Conservation (phyloP, 75 land plant species). For the Selaginella tamariscina region DNA sequence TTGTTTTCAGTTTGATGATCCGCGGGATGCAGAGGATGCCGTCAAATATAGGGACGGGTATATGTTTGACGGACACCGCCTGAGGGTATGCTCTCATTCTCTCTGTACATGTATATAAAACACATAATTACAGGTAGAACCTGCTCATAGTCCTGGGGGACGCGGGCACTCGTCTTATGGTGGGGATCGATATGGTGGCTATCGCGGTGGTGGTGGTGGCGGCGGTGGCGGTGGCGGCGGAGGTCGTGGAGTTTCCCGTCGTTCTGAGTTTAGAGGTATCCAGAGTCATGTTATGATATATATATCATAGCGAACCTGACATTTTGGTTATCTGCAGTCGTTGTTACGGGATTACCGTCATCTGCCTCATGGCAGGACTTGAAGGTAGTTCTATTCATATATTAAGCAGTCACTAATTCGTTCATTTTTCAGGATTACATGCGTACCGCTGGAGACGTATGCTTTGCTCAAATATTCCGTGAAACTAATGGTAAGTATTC, state of each 20-base stretch:
- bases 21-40: not conserved
- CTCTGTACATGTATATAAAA: too few species aligned
- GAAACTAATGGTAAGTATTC: not conserved
- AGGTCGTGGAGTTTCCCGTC: not conserved
- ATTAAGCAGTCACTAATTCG: not conserved
- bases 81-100: not conserved
- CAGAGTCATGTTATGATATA: too few species aligned
- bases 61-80: not conserved
- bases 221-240: not conserved
- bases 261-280: not conserved
- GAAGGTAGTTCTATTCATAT: slow-evolving; percentile 30
- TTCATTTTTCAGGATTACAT: not conserved
- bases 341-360: slow-evolving; percentile 59
- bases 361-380: slow-evolving; percentile 91
- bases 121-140: not conserved
- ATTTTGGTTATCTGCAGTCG: slow-evolving; percentile 32
- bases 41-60: not conserved
- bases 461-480: not conserved
- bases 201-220: not conserved
- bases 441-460: not conserved
- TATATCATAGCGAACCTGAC: too few species aligned
- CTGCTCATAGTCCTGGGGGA: not conserved
- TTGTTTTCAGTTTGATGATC: not conserved
- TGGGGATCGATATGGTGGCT: not conserved
- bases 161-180: not conserved